These are phyloP conservation scores for Solanum ossicruentum DNA, from an alignment of 257 asterid genomes.

Conservation along the genomic window DNA sequence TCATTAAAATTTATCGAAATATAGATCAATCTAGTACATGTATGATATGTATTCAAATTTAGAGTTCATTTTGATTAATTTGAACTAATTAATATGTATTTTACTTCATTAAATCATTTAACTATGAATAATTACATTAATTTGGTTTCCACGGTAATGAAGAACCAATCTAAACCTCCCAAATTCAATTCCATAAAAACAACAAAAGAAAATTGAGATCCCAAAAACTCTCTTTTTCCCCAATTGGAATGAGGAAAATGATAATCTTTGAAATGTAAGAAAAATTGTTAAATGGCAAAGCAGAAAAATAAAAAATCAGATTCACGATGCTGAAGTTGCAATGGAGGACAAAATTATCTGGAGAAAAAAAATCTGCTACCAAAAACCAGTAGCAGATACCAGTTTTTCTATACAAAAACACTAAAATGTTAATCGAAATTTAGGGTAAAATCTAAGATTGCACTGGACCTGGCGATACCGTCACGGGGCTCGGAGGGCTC, in stretches of 20 bases:
- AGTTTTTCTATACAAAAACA: background rate
- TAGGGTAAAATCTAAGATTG: slow-evolving; percentile 16
- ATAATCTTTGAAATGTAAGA: background rate
- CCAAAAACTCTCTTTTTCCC: background rate
- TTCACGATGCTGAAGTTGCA: background rate
- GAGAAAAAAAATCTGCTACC: background rate
- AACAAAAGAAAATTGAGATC: background rate
- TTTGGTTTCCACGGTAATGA: too few species aligned
- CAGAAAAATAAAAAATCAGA: background rate
- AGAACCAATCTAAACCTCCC: background rate
- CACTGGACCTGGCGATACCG: slow-evolving; percentile 62
- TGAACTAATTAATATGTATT: too few species aligned
- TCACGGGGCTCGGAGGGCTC: slow-evolving; percentile 42
- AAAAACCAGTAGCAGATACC: background rate
- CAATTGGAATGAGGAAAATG: background rate
- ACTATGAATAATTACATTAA: too few species aligned
- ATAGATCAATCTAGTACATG: too few species aligned
- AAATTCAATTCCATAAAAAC: background rate
- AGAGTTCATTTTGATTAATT: too few species aligned
- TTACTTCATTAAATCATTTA: too few species aligned
- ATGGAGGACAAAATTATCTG: background rate
- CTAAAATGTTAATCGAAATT: background rate
- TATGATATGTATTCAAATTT: too few species aligned
- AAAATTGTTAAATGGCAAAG: background rate
- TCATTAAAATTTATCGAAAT: too few species aligned